Base-by-base conservation (phyloP, 2,329 filamentous ascomycete species). In the Fusarium transvaalense region DNA sequence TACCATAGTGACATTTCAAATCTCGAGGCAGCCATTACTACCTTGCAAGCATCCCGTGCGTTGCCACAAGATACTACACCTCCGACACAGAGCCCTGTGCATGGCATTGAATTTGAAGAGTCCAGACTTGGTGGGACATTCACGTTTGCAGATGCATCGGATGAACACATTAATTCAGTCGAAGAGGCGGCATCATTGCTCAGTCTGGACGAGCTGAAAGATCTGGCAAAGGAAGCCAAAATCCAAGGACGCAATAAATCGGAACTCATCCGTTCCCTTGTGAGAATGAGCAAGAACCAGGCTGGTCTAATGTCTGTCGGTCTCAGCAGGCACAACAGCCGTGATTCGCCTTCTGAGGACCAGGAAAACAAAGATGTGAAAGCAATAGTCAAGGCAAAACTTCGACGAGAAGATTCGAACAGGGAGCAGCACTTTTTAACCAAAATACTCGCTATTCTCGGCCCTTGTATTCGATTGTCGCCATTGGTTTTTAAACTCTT, bases 171-270 rank as follows among this genome's bases (percentile, higher is more conserved):
- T 64, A 89, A 84, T 8, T 91, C 89, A 1, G 80, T 98, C 3
- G 91, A 97, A 76, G 93, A 97, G 77, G 94, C 94, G 4, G 92
- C 92, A 0, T 88, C 91, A 1, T 82, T 98, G 1, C 81, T 99
- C 7, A 88, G 89, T n/a, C 82, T 98, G 1, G 94, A 97, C 46
- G 96, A 99, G 79, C 83, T 98, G 23, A 98, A 96, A 76, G 76
- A 79, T 0, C 80, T 99, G 13, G 92, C 94, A 2, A 97, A 93
- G 76, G 93, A 97, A 69, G 92, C 90, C 5, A 97, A 94, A 72
- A 86, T 97, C 0, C 89, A 92, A 72, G 95, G 95, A 2, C 96
- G 92, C 78, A 97, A 92, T 73, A 99, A 99, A 77, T 83, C 86
- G 35, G 94, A 97, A 35, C 80, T 98, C 10, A 80, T 94, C 29